These are phyloP conservation scores for Amauroascus verrucosus DNA, from an alignment of 2,329 filamentous ascomycete species.

Conservation along the genomic window DNA sequence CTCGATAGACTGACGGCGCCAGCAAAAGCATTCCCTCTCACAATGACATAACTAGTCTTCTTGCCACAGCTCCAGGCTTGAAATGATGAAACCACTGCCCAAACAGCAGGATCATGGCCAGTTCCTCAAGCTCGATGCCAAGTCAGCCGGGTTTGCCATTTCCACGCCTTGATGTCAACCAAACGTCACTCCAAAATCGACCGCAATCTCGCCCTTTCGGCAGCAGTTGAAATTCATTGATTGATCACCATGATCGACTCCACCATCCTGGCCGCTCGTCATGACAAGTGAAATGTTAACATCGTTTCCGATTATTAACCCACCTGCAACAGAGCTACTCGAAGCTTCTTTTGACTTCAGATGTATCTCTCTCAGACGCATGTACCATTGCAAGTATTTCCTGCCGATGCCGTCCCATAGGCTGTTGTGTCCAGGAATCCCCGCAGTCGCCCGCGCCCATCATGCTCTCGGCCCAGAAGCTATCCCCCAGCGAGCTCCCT, in stretches of 20 bases:
- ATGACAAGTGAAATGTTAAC: not conserved
- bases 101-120: too few species aligned
- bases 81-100: too few species aligned
- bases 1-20: too few species aligned
- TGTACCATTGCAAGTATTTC: not conserved
- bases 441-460: not conserved
- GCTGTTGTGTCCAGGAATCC: not conserved
- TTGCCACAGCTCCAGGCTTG: too few species aligned
- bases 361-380: not conserved
- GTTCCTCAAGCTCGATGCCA: not conserved
- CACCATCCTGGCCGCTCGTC: not conserved
- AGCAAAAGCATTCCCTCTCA: too few species aligned
- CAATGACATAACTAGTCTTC: too few species aligned
- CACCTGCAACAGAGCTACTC: not conserved
- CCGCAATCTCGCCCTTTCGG: not conserved
- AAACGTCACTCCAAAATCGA: not conserved
- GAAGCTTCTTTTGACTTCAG: conserved; percentile 7
- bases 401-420: not conserved
- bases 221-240: too few species aligned
- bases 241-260: not conserved
- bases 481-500: not conserved
- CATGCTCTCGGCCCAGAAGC: not conserved
- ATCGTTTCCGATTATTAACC: not conserved
- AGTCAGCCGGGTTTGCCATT: not conserved
- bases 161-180: not conserved